Evolutionary conservation across 2,329 filamentous ascomycete genomes (phyloP), one percentile per base, ranked within the genome.

Genomic region (Tolypocladium pustulatum): DNA sequence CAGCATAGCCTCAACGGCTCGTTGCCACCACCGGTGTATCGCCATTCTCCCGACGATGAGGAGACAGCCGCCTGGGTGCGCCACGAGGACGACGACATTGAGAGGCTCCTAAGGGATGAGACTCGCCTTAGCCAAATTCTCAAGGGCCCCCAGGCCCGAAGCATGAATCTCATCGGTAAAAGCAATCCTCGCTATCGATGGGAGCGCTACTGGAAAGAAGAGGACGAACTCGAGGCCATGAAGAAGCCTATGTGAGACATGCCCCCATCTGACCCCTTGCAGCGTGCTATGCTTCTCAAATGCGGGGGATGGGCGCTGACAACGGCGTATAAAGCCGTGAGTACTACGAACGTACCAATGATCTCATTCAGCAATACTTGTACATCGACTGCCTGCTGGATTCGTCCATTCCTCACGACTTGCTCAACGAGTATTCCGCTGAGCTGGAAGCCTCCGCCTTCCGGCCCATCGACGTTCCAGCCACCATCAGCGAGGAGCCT

Each of bases 351-450:
- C 85, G 90, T 51, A 93, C 87, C 69, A 97, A 97, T 74, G 86
- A 87, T 65, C 79, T 97, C 51, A 85, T 97, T 60, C 89, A 94
- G 71, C 89, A 96, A 70, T 97, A 97, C 71, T 80, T 95, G 62
- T 97, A 95, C 71, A 96, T 97, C 66, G 93, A 97, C 73, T 84
- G 88, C 57, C 78, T 97, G 59, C 81, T 97, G 61, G 91, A 96
- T 73, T 96, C 91, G 10, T 92, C 90, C 36, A 83, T 96, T n/a
- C 92, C 92, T 2, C 92, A 96, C 68, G 87, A 93, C 66, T 78
- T 97, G 52, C 85, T 97, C 59, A 92, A 95, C 68, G 92, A 97
- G 72, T 97, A 96, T 72, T 86, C 73, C 40, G 71, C 86, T 63
- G 78, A 87, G 62, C 76, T 85, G 55, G 78, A 82, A 51, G 77